Evolutionary conservation across 768 basidiomycete genomes (phyloP).

Genomic region (Agrocybe pediades): DNA sequence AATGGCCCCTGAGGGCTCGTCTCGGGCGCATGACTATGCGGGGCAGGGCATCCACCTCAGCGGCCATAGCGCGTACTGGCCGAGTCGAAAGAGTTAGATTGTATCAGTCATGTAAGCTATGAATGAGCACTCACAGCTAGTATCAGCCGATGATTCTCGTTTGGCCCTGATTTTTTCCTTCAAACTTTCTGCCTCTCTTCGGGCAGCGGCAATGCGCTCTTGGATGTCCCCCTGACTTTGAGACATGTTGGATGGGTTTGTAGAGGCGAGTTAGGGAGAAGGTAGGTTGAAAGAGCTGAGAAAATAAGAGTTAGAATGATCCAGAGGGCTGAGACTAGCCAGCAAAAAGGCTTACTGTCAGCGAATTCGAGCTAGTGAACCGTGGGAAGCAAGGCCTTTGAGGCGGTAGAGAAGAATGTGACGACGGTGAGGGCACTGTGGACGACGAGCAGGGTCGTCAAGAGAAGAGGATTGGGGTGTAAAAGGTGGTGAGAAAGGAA

Average conservation of each 20-base stretch:
- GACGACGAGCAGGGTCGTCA: slow-evolving; percentile 19
- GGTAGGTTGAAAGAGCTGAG: slow-evolving; percentile 1
- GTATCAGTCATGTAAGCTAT: slow-evolving; percentile 8
- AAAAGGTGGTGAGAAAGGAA: slow-evolving; percentile 24
- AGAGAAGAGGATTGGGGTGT: slow-evolving; percentile 13
- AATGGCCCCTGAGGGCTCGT: slow-evolving; percentile 92
- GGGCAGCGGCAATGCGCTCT: slow-evolving; percentile 92
- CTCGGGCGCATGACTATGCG: slow-evolving; percentile 97
- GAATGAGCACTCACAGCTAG: slow-evolving; percentile 72
- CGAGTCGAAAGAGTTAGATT: slow-evolving; percentile 5
- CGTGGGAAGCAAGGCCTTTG: slow-evolving; percentile 24
- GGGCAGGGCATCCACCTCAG: slow-evolving; percentile 93
- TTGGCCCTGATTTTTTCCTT: slow-evolving; percentile 99
- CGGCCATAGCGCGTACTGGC: slow-evolving; percentile 98
- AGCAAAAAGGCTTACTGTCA: slow-evolving; percentile 20
- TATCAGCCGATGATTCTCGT: slow-evolving; percentile 97
- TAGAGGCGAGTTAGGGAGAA: neutral
- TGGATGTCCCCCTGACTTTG: slow-evolving; percentile 84
- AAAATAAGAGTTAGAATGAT: slow-evolving; percentile 14
- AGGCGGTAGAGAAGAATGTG: slow-evolving; percentile 6
- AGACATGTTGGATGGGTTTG: slow-evolving; percentile 51
- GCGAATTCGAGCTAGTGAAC: slow-evolving; percentile 14
- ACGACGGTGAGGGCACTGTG: slow-evolving; percentile 2
- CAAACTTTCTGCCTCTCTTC: slow-evolving; percentile 93
- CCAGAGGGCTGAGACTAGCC: slow-evolving; percentile 14